Evolutionary conservation across 345 rosid species (phyloP).

Genomic region (Schrenkiella parvula): DNA sequence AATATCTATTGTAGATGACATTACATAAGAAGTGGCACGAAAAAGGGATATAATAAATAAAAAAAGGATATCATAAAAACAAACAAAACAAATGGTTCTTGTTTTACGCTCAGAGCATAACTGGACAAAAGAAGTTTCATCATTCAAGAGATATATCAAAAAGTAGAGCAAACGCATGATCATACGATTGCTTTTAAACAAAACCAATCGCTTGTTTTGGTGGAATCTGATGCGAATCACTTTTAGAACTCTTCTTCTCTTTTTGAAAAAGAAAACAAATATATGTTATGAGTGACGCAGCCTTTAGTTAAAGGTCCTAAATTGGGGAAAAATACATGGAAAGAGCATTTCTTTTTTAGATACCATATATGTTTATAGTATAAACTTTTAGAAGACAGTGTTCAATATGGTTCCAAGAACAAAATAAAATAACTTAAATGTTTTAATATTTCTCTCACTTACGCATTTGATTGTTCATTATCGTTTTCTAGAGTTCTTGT

Average conservation of each 20-base stretch:
- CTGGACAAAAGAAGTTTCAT: not conserved
- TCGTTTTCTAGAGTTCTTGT: not conserved
- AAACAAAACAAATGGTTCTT: not conserved
- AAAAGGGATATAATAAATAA: not conserved
- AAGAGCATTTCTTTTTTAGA: not conserved
- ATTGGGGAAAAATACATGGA: not conserved
- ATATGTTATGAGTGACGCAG: not conserved
- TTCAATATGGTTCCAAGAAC: not conserved
- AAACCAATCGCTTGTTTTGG: constrained; percentile 6
- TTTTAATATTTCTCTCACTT: not conserved
- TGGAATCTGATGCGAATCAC: constrained; percentile 15
- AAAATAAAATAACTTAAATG: not conserved
- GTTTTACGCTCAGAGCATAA: not conserved
- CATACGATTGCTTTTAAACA: not conserved
- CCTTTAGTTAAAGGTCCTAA: not conserved
- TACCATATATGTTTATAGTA: not conserved
- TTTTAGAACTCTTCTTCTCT: not conserved
- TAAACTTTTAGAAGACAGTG: not conserved
- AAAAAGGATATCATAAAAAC: not conserved
- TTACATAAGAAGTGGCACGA: not conserved
- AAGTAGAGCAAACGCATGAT: not conserved
- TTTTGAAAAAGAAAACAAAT: no score
- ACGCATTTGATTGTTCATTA: not conserved
- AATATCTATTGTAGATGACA: no score
- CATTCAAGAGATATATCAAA: not conserved